Percentiles rank a stretch among this genome's conserved stretches.
These are phyloP conservation scores for Aspergillus aculeatinus DNA, from an alignment of 2,329 filamentous ascomycete genomes.

Conservation along the genomic window DNA sequence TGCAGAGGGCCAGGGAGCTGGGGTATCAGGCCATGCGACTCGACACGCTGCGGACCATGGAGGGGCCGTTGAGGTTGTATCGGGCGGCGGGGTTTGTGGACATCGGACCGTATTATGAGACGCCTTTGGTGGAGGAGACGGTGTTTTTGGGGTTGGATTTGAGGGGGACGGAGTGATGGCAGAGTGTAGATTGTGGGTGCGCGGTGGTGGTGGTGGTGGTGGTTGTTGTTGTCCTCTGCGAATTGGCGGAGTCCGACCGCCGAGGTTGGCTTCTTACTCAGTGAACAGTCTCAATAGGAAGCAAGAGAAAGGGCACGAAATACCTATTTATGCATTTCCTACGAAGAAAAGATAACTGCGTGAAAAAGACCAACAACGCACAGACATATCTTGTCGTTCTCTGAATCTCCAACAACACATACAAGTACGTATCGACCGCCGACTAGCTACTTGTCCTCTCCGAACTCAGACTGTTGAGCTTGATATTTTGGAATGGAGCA, in stretches of 20 bases:
- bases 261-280: neutral
- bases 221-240: neutral
- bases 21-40: conserved; percentile 56
- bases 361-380: neutral
- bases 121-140: conserved; percentile 53
- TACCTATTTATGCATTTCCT: neutral
- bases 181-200: neutral
- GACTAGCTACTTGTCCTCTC: neutral
- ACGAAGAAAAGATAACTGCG: neutral
- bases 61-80: conserved; percentile 52
- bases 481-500: conserved; percentile 26
- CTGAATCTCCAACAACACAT: neutral
- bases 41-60: conserved; percentile 58
- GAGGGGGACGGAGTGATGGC: neutral
- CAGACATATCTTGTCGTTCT: neutral
- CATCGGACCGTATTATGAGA: conserved; percentile 56
- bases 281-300: too few species aligned
- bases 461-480: conserved; percentile 37
- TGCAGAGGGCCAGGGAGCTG: conserved; percentile 47
- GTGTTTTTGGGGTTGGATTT: conserved; percentile 49
- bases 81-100: conserved; percentile 52
- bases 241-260: neutral
- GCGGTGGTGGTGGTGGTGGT: neutral
- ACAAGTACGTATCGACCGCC: neutral
- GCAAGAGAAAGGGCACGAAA: neutral